Conservation (phyloP, 2,329 filamentous ascomycete species). For the Seiridium cupressi region DNA sequence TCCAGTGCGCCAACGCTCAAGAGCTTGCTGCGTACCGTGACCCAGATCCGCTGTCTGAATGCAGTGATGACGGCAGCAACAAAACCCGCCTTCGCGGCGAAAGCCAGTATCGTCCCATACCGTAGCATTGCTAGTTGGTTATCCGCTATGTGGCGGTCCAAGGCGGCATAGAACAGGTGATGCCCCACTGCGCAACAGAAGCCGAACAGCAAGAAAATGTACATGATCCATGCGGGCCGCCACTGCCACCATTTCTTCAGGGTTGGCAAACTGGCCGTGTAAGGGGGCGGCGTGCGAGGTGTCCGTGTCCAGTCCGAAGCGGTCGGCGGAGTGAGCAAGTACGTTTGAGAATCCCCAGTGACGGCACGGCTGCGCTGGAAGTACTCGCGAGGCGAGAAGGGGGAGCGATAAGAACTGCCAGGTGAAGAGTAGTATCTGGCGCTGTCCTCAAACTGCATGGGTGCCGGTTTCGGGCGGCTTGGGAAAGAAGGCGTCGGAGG, state of each 20-base stretch:
- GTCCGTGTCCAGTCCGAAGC: slow-evolving; percentile 13
- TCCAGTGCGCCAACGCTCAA: slow-evolving; percentile 28
- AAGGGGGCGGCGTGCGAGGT: slow-evolving; percentile 17
- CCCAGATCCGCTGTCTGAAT: slow-evolving; percentile 30
- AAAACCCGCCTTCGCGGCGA: slow-evolving; percentile 36
- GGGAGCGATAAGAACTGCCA: slow-evolving; percentile 10
- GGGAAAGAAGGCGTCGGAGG: slow-evolving; percentile 1
- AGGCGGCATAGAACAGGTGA: slow-evolving; percentile 33
- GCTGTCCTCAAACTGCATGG: slow-evolving; percentile 18
- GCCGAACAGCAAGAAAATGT: slow-evolving; percentile 33
- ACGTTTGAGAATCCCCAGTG: slow-evolving; percentile 11
- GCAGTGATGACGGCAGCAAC: slow-evolving; percentile 32
- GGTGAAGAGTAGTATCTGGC: slow-evolving; percentile 10
- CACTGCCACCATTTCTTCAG: slow-evolving; percentile 28
- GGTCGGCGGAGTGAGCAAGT: slow-evolving; percentile 15
- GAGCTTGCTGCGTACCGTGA: slow-evolving; percentile 26
- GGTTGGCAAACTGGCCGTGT: slow-evolving; percentile 8
- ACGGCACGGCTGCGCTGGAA: slow-evolving; percentile 13
- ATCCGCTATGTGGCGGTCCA: slow-evolving; percentile 30
- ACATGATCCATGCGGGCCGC: slow-evolving; percentile 35
- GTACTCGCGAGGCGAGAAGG: slow-evolving; percentile 13
- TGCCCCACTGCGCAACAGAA: slow-evolving; percentile 33
- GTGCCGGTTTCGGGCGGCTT: slow-evolving; percentile 13
- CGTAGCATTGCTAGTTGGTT: slow-evolving; percentile 36
- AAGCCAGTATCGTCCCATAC: slow-evolving; percentile 36